phyloP scores from a whole-genome alignment of 306 rosid genomes.

The Herpetospermum pedunculosum region DNA sequence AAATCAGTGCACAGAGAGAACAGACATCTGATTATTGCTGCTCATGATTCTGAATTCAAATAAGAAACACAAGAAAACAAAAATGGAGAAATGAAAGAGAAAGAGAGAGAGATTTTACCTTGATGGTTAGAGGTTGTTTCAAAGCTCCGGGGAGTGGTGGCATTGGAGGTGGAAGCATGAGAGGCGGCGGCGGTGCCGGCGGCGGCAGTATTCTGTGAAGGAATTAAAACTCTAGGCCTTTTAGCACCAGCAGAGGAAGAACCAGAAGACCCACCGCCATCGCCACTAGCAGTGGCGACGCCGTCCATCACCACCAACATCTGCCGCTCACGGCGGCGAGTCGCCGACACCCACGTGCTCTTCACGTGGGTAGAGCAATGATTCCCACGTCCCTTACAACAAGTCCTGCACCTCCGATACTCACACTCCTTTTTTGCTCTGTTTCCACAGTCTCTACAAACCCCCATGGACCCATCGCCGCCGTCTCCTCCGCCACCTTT shows the following conservation, averaged over 20 bases:
- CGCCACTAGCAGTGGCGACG: conserved; percentile 1
- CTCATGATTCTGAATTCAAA: background rate
- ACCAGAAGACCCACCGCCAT: conserved; percentile 24
- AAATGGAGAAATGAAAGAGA: background rate
- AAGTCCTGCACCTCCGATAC: conserved; percentile 59
- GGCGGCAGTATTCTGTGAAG: conserved; percentile 29
- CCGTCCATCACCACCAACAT: conserved; percentile 11
- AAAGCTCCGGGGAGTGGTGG: conserved; percentile 33
- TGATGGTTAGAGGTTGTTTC: conserved; percentile 40
- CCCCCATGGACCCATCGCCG: conserved; percentile 25
- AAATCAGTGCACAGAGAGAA: background rate
- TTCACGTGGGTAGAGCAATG: conserved; percentile 62
- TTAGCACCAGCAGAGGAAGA: conserved; percentile 44
- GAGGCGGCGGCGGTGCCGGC: conserved; percentile 19
- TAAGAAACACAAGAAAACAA: background rate
- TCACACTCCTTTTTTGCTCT: conserved; percentile 73
- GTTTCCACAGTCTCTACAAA: conserved; percentile 72
- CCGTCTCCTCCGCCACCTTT: conserved; percentile 24
- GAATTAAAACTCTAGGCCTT: conserved; percentile 32
- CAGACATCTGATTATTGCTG: background rate
- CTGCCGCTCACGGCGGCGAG: conserved; percentile 47
- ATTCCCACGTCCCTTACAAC: conserved; percentile 65
- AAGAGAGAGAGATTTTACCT: conserved; percentile 19
- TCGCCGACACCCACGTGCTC: conserved; percentile 76
- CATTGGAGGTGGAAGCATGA: conserved; percentile 44